Percentiles rank a stretch among this genome's conserved stretches.
Conservation (phyloP, 2,329 filamentous ascomycete genomes). For the Drechslera avenae region DNA sequence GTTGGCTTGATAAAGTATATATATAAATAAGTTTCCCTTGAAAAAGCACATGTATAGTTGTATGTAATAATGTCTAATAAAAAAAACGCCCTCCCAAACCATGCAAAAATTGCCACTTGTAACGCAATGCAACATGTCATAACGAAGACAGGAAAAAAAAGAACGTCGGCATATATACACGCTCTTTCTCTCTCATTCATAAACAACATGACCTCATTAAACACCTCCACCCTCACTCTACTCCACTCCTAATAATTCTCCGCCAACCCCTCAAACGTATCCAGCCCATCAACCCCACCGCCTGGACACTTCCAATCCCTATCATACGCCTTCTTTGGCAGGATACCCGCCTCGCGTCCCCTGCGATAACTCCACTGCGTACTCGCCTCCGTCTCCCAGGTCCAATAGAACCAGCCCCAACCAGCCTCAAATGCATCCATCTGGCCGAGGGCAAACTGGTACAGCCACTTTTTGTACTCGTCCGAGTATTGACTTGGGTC, state of each 20-base stretch:
- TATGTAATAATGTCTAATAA: too few relatives aligned
- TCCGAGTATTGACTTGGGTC: slow-evolving; percentile 69
- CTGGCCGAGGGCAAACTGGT: slow-evolving; percentile 91
- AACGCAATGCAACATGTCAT: too few relatives aligned
- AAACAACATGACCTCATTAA: neutral
- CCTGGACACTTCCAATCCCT: slow-evolving; percentile 51
- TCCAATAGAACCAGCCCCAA: slow-evolving; percentile 99
- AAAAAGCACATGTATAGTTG: too few relatives aligned
- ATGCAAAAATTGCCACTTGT: too few relatives aligned
- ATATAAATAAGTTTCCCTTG: too few relatives aligned
- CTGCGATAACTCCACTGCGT: slow-evolving; percentile 92
- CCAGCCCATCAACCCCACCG: slow-evolving; percentile 36
- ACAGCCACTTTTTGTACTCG: slow-evolving; percentile 82
- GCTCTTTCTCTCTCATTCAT: neutral
- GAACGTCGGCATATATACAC: too few relatives aligned
- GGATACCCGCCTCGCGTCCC: slow-evolving; percentile 75
- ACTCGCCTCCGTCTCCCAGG: slow-evolving; percentile 86
- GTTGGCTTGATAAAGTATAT: too few relatives aligned
- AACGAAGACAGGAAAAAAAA: too few relatives aligned
- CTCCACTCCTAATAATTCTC: slow-evolving; percentile 49
- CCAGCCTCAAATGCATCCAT: slow-evolving; percentile 93
- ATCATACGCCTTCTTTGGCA: slow-evolving; percentile 64
- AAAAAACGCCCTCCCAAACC: too few relatives aligned
- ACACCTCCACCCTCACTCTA: neutral
- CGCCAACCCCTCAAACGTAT: slow-evolving; percentile 51